These are phyloP conservation scores for Dothideomycetidae sp. DNA, from an alignment of 2,329 filamentous ascomycete genomes.

Conservation along the genomic window DNA sequence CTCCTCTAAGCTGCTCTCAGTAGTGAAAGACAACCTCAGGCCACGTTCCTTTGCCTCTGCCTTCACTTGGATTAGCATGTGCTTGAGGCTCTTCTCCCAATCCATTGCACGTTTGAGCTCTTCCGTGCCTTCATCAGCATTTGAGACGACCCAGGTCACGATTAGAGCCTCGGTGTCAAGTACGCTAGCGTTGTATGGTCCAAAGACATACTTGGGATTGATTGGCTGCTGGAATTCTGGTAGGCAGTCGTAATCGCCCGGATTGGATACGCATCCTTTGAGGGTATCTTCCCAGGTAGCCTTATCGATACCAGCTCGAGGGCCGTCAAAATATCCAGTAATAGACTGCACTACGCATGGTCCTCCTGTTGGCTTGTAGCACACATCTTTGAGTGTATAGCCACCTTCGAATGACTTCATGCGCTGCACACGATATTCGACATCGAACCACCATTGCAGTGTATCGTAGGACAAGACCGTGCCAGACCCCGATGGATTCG, in stretches of 20 bases:
- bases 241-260: slow-evolving; percentile 42
- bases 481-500: slow-evolving; percentile 44
- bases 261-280: slow-evolving; percentile 50
- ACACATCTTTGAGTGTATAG: slow-evolving; percentile 66
- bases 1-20: slow-evolving; percentile 86
- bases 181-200: slow-evolving; percentile 56
- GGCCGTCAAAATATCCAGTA: slow-evolving; percentile 71
- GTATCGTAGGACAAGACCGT: slow-evolving; percentile 83
- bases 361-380: slow-evolving; percentile 81
- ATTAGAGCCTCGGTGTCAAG: slow-evolving; percentile 67
- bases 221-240: slow-evolving; percentile 83
- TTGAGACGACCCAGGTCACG: slow-evolving; percentile 89
- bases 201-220: slow-evolving; percentile 71
- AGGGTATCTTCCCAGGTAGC: slow-evolving; percentile 60
- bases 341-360: slow-evolving; percentile 88
- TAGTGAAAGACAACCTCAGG: slow-evolving; percentile 81
- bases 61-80: slow-evolving; percentile 62
- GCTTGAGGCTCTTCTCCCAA: slow-evolving; percentile 70
- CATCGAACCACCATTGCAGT: slow-evolving; percentile 81
- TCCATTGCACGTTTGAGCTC: slow-evolving; percentile 65
- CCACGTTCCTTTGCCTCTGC: slow-evolving; percentile 64
- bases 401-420: slow-evolving; percentile 57
- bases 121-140: slow-evolving; percentile 58
- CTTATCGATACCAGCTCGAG: slow-evolving; percentile 46
- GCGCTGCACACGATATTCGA: slow-evolving; percentile 62